Conservation (phyloP, 139 green algal genomes). For the Spirogloea muscicola region DNA sequence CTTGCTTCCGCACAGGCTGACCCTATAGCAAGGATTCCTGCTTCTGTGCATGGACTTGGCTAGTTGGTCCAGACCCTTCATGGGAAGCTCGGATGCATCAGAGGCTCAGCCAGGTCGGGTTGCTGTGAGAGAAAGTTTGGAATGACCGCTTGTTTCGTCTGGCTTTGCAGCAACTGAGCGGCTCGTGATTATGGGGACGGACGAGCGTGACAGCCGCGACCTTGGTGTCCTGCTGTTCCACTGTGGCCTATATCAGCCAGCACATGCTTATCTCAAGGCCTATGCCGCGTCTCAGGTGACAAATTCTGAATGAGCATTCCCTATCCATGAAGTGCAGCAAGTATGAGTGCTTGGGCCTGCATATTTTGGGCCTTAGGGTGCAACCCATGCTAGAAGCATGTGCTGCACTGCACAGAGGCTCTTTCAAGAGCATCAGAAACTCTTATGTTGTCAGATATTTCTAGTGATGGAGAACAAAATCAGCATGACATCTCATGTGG, state of each 20-base stretch:
- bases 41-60: no score
- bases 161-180: constrained; percentile 4
- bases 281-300: neutral
- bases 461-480: no score
- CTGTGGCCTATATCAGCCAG: constrained; percentile 11
- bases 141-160: no score
- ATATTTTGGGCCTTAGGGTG: neutral
- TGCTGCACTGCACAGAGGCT: no score
- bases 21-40: no score
- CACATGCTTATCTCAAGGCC: neutral
- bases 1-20: no score
- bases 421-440: no score
- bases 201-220: constrained; percentile 5
- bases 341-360: neutral
- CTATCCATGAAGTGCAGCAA: neutral
- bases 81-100: no score
- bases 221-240: constrained; percentile 23
- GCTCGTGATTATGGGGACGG: constrained; percentile 4
- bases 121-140: no score
- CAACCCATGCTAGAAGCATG: neutral
- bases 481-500: neutral
- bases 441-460: no score
- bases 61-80: no score
- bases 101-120: no score
- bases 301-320: neutral